Evolutionary conservation across 192 early-diverging fungal genomes (phyloP), one percentile per base, ranked within the genome.

Genomic region (Coemansia sp.): DNA sequence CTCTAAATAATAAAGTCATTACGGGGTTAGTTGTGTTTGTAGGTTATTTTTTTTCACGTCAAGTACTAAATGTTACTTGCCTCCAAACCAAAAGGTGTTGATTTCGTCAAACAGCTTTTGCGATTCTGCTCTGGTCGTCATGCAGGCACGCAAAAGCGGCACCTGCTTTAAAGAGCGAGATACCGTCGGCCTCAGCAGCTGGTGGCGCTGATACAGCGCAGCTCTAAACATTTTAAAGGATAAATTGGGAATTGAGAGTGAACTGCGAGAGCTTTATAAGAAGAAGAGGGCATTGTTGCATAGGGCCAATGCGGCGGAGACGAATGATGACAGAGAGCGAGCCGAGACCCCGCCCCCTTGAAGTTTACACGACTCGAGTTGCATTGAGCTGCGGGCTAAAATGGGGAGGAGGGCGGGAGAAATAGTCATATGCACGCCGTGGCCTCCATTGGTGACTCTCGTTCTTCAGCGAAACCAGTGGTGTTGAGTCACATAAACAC

Each of bases 61-160:
- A 46, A 46, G n/a, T n/a, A n/a, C n/a, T n/a, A n/a, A n/a, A n/a
- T n/a, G n/a, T 40, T 39, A 31, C 54, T 56, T 56, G 33, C 54
- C 42, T 31, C 51, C 60, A 49, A 75, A 75, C 71, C 71, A 75
- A 37, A 75, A 75, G 17, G 35, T 34, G 42, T 75, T 75, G 35
- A 75, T 62, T 48, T 46, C 19, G 31, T 60, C 61, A 18, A 75
- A 51, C 36, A 74, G 51, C 41, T 51, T 35, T 38, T 74, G 70
- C 53, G 70, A 67, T 22, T 58, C 59, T 4, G 60, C 64, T 42
- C 63, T 67, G 8, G 58, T 60, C 30, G 60, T 21, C 13, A 21
- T 17, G 3, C 37, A 36, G 34, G 43, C 8, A 13, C n/a, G 25
- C 47, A 26, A 53, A 53, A n/a, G 25, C 25, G 13, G 48, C 21